Percentiles rank a stretch among this genome's conserved stretches.
Conservation (phyloP, 257 asterid species). For the Dorcoceras hygrometricum region DNA sequence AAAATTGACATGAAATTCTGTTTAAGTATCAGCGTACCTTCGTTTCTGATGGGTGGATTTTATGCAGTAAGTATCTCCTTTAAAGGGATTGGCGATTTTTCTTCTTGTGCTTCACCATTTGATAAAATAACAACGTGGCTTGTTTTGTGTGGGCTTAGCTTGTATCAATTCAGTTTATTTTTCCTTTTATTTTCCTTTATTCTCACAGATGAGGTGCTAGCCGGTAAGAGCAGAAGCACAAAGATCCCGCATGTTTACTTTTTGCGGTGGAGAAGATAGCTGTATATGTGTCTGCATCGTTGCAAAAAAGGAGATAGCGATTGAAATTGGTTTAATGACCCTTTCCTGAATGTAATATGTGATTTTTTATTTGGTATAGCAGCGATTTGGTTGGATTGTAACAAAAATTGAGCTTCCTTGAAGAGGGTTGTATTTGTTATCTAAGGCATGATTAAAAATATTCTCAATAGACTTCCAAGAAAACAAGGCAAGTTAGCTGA, state of each 20-base stretch:
- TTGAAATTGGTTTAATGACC: slow-evolving; percentile 19
- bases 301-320: not conserved
- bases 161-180: slow-evolving; percentile 17
- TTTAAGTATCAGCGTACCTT: not conserved
- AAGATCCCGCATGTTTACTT: slow-evolving; percentile 22
- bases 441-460: slow-evolving; percentile 38
- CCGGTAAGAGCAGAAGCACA: slow-evolving; percentile 15
- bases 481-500: slow-evolving; percentile 40
- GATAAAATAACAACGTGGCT: not conserved
- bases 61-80: not conserved
- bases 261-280: slow-evolving; percentile 23
- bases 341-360: slow-evolving; percentile 5
- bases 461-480: slow-evolving; percentile 43
- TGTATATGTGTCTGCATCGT: not conserved
- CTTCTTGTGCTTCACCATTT: not conserved
- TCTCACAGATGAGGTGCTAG: slow-evolving; percentile 26
- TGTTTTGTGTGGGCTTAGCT: slow-evolving; percentile 8
- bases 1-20: not conserved
- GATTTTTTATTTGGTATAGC: not conserved
- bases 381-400: slow-evolving; percentile 5
- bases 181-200: slow-evolving; percentile 2
- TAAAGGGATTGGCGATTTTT: not conserved
- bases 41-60: not conserved
- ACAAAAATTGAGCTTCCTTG: slow-evolving; percentile 8
- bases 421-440: slow-evolving; percentile 19